Base-by-base conservation (phyloP, 129 eudicot species). In the Arctium lappa region DNA sequence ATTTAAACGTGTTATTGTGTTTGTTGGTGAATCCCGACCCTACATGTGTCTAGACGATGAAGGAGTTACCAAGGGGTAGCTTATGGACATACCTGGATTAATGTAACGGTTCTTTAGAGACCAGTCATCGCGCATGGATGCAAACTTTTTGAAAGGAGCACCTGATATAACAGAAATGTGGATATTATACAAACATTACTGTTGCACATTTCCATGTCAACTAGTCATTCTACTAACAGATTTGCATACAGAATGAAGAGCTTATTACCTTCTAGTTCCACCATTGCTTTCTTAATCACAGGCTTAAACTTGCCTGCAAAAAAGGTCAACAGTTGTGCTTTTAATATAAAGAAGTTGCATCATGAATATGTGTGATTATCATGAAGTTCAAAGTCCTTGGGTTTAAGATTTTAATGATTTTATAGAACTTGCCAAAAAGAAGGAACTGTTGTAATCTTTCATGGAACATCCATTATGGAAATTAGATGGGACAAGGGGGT, bases 241-340 rank as follows among this genome's bases (percentile, higher is more conserved):
- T 32, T 15, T 56, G 8, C 18, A 42, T 9, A 8, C 39, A 62
- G 7, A 12, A 68, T 82, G 5, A 42, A n/a, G 38, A 46, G 74
- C 9, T 48, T 68, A 46, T 80, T 73, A 95, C 98, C 98, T 72
- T 96, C 97, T 5, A 96, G 99, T 83, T 96, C 99, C 81, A 96
- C 99, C 97, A 96, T 89, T 85, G 99, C 99, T 85, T 96, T 96
- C 90, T 96, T 96, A 53, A 96, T 91, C 92, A 93, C 99, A 4
- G 98, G 98, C 91, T 96, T 96, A 83, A 84, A 93, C 82, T 93
- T 93, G 32, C 99, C 99, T 96, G 88, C 85, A 89, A 78, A 79
- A 50, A 60, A 74, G 27, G 68, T 62, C 65, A 30, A 13, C 10
- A 27, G 4, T 69, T 73, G 12, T 13, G 34, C 3, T 56, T 22